Evolutionary conservation across 108 stramenopile genomes (phyloP).

Genomic region (Parmales sp.): DNA sequence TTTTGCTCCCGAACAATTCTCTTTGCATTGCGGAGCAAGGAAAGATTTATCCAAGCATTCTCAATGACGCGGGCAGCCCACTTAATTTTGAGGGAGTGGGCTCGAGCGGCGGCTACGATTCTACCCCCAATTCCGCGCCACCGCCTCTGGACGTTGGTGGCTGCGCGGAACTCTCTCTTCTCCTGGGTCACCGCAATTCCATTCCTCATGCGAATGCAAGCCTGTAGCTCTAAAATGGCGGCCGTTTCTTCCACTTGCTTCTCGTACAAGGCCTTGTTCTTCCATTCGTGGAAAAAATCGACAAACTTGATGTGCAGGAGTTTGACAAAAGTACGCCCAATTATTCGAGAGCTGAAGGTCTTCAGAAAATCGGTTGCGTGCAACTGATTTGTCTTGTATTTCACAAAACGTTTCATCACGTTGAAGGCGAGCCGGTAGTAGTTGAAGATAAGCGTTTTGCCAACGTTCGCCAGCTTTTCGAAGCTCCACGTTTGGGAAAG

Average conservation of each 20-base stretch:
- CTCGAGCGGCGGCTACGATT: background rate
- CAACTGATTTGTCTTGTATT: background rate
- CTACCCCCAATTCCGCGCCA: background rate
- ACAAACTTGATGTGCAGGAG: slow-evolving; percentile 2
- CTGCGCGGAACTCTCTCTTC: background rate
- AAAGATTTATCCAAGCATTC: slow-evolving; percentile 1
- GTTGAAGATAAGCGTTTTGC: background rate
- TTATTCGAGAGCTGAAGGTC: slow-evolving; percentile 6
- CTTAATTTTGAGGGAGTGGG: slow-evolving; percentile 2
- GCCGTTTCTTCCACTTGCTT: background rate
- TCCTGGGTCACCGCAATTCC: background rate
- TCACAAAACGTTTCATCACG: background rate
- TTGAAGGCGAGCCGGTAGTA: slow-evolving; percentile 8
- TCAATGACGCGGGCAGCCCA: slow-evolving; percentile 9
- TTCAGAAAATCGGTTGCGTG: background rate
- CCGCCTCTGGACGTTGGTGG: background rate
- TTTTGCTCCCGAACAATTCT: background rate
- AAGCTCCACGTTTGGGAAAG: background rate
- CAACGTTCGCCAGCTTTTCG: slow-evolving; percentile 8
- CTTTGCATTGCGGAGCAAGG: background rate
- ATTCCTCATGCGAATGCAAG: background rate
- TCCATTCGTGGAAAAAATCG: background rate
- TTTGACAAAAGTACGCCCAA: background rate
- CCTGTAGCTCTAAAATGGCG: slow-evolving; percentile 4
- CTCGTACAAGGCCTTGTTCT: background rate